Evolutionary conservation across 1,284 basidiomycete genomes (phyloP).

Genomic region (Crucibulum cyathiforme): DNA sequence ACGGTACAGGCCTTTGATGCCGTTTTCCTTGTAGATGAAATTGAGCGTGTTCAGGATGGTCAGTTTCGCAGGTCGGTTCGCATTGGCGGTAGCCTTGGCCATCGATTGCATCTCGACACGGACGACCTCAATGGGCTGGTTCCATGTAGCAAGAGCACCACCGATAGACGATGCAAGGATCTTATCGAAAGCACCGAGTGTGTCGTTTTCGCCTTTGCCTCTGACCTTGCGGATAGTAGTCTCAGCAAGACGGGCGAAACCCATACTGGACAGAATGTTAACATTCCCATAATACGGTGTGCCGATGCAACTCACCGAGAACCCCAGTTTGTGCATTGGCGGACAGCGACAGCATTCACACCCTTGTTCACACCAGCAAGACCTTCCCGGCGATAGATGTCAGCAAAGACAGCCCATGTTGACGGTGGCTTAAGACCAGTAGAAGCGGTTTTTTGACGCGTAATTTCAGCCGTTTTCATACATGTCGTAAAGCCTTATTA

Average conservation of each 20-base stretch:
- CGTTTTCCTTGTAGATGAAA: slow-evolving; percentile 97
- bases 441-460: slow-evolving; percentile 94
- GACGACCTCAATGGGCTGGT: slow-evolving; percentile 98
- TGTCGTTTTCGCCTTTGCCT: slow-evolving; percentile 80
- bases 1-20: slow-evolving; percentile 95
- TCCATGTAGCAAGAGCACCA: slow-evolving; percentile 98
- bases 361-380: slow-evolving; percentile 99
- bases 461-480: slow-evolving; percentile 99
- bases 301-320: slow-evolving; percentile 69
- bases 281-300: slow-evolving; percentile 5
- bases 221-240: slow-evolving; percentile 76
- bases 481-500: slow-evolving; percentile 91
- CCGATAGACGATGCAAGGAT: slow-evolving; percentile 91
- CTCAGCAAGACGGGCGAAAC: slow-evolving; percentile 95
- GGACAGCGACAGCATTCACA: slow-evolving; percentile 97
- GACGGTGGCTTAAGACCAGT: slow-evolving; percentile 89
- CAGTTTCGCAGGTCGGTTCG: slow-evolving; percentile 86
- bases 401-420: slow-evolving; percentile 93
- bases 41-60: slow-evolving; percentile 90
- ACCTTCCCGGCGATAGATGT: slow-evolving; percentile 94
- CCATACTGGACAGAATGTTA: slow-evolving; percentile 70
- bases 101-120: slow-evolving; percentile 99
- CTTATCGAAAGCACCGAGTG: slow-evolving; percentile 83
- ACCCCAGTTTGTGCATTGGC: slow-evolving; percentile 99
- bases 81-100: slow-evolving; percentile 78